These are phyloP conservation scores for Boletus fagicola DNA, from an alignment of 768 basidiomycete species.

Conservation along the genomic window DNA sequence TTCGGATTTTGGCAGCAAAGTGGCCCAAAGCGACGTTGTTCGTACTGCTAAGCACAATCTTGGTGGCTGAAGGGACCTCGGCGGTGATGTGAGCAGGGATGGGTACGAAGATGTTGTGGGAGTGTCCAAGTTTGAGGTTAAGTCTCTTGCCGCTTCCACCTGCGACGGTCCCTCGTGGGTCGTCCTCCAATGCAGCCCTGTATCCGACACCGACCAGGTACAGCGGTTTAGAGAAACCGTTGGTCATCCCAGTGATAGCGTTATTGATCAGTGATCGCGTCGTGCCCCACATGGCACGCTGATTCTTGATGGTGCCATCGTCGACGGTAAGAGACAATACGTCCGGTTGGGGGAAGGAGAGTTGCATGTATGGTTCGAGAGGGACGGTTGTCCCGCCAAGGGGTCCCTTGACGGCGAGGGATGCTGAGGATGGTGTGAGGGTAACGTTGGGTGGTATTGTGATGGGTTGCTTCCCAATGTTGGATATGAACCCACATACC, in stretches of 20 bases:
- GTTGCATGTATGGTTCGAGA: conserved; percentile 46
- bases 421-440: conserved; percentile 35
- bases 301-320: conserved; percentile 65
- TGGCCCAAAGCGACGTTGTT: conserved; percentile 87
- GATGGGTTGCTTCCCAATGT: conserved; percentile 61
- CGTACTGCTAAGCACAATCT: conserved; percentile 76
- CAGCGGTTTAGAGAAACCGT: conserved; percentile 80
- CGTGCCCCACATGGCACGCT: conserved; percentile 94
- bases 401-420: conserved; percentile 56
- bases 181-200: conserved; percentile 80
- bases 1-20: conserved; percentile 84
- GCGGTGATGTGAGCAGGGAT: conserved; percentile 81
- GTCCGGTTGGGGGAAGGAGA: conserved; percentile 35
- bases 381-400: conserved; percentile 50
- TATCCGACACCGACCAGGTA: conserved; percentile 96
- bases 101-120: conserved; percentile 80
- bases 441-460: conserved; percentile 50
- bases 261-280: conserved; percentile 88
- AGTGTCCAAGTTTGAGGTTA: conserved; percentile 91
- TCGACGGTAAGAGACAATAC: conserved; percentile 44
- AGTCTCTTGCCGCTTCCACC: conserved; percentile 66
- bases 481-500: conserved; percentile 50
- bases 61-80: conserved; percentile 78
- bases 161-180: conserved; percentile 58
- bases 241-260: conserved; percentile 85